phyloP scores from a whole-genome alignment of 768 basidiomycete species.

The Sarcomyxa edulis region DNA sequence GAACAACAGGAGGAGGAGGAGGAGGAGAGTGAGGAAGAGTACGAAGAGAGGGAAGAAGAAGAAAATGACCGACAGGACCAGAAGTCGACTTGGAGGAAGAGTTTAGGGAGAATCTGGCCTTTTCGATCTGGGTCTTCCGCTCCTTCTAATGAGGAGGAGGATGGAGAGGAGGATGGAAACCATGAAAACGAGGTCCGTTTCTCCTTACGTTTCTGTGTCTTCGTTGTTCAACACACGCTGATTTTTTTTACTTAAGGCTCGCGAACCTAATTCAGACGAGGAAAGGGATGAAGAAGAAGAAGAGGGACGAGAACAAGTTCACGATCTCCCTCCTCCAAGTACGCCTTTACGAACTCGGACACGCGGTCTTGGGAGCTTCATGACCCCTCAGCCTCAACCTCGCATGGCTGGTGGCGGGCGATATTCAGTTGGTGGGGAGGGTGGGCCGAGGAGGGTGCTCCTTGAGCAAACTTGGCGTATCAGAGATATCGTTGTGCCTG shows the following conservation, averaged over 20 bases:
- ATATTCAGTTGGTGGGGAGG: constrained; percentile 37
- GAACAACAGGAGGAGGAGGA: constrained; percentile 28
- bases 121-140: constrained; percentile 27
- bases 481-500: constrained; percentile 46
- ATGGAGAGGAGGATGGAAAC: too few species aligned
- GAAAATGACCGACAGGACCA: constrained; percentile 15
- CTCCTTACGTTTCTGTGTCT: too few species aligned
- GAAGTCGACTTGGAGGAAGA: constrained; percentile 37
- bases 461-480: constrained; percentile 52
- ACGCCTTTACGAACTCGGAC: too few species aligned
- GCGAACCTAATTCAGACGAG: constrained; percentile 5
- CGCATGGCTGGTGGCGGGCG: constrained; percentile 13
- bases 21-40: constrained; percentile 9
- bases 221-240: too few species aligned
- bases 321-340: constrained; percentile 16
- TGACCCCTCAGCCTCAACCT: constrained; percentile 46
- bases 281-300: constrained; percentile 12
- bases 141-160: constrained; percentile 13
- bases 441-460: constrained; percentile 40
- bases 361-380: constrained; percentile 36
- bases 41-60: constrained; percentile 17
- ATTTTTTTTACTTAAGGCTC: too few species aligned
- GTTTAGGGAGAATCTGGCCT: constrained; percentile 33
- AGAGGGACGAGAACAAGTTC: constrained; percentile 18
- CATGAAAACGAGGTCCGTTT: too few species aligned